Base-by-base conservation (phyloP, 306 rosid species). In the Rubus idaeus region DNA sequence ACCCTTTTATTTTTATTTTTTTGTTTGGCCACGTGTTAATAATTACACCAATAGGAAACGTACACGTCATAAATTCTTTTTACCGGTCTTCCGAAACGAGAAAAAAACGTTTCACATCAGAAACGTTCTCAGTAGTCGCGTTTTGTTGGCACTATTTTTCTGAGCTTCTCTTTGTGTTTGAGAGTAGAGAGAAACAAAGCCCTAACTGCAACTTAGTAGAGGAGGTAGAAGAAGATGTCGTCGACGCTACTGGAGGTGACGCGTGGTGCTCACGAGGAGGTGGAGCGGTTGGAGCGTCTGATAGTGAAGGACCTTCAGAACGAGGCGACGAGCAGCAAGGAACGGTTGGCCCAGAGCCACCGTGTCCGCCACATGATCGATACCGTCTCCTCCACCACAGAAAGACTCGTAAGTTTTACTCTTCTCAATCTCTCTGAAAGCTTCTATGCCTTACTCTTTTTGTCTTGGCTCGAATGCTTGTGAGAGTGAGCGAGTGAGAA, bases 241-340 rank as follows among this genome's bases (percentile, higher is more conserved):
- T 95, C 98, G 82, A 95, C 98, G 74, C 85, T 95, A 51, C 91
- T 95, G 77, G 98, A 95, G 84, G 90, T 88, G 81, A 95, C 97
- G 50, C 91, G 98, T 51, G 86, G 93, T 1, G 84, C 92, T 9
- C 97, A 95, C 81, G 99, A 95, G 91, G 97, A 95, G 77, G 99
- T 89, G 23, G 99, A 92, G 89, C 85, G 99, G 56, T 21, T 90
- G 44, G 99, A 95, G 91, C 87, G 98, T 45, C 81, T 89, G 68
- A 85, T 89, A 68, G 97, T 92, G 85, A 92, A 90, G 88, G 97
- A 95, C 70, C 93, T 95, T 6, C 97, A 92, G 86, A 90, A 84
- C 76, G 97, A 88, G 17, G 96, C 96, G 0, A 18, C 88, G 0
- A 39, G 82, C 17, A 77, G 75, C 87, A 89, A 85, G 83, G 97